Percentiles rank a stretch among this genome's conserved stretches.
These are phyloP conservation scores for Vachellia collinsii DNA, from an alignment of 306 rosid species.

Conservation along the genomic window DNA sequence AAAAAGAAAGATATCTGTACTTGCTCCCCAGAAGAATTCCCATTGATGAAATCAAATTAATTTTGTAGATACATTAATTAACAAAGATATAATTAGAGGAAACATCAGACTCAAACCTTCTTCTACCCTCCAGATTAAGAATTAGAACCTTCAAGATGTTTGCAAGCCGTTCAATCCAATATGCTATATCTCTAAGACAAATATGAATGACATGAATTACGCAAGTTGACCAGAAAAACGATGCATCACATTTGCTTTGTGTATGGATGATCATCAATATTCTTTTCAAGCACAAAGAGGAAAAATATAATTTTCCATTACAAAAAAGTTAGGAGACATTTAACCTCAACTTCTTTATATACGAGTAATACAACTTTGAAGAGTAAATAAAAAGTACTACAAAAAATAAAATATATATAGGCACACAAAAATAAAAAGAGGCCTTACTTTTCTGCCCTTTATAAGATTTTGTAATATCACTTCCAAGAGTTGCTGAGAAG, in stretches of 20 bases:
- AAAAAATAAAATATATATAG: not conserved
- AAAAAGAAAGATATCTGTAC: not conserved
- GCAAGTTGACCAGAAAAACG: conserved; percentile 25
- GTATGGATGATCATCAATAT: conserved; percentile 12
- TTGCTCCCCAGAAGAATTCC: not conserved
- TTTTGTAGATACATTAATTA: not conserved
- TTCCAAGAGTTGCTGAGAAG: conserved; percentile 69
- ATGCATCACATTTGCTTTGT: not conserved
- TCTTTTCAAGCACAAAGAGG: not conserved
- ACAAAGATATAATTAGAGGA: not conserved
- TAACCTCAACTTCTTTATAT: not conserved
- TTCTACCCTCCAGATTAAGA: too few species aligned
- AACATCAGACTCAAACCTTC: not conserved
- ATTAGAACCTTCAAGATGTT: not conserved
- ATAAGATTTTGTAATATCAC: conserved; percentile 76
- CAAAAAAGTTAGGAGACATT: conserved; percentile 3
- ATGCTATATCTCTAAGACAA: not conserved
- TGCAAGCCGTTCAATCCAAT: conserved; percentile 4
- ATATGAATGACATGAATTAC: not conserved
- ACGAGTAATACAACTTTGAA: not conserved
- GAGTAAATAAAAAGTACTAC: not conserved
- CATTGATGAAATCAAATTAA: not conserved
- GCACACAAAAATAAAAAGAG: not conserved
- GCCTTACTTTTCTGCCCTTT: conserved; percentile 64
- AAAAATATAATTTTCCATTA: conserved; percentile 3